A percentile compares a stretch with the other conserved stretches of the same genome.
These are phyloP conservation scores for Penicillium sp. DNA, from an alignment of 2,329 filamentous ascomycete species.

Conservation along the genomic window DNA sequence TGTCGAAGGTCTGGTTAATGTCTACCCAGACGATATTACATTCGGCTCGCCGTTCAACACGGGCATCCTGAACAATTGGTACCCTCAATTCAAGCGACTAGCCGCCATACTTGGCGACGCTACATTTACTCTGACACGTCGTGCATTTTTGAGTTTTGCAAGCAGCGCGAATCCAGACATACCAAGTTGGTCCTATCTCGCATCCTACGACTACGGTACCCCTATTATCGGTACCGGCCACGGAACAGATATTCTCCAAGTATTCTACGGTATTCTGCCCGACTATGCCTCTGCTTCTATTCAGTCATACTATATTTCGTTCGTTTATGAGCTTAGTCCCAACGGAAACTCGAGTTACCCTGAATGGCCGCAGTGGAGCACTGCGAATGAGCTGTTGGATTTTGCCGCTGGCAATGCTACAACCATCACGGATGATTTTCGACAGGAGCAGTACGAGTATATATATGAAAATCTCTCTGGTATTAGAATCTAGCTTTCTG, in stretches of 20 bases:
- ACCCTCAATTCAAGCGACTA: constrained; percentile 72
- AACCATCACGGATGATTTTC: constrained; percentile 49
- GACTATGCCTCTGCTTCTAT: constrained; percentile 50
- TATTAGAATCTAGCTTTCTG: background rate
- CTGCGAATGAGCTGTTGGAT: constrained; percentile 49
- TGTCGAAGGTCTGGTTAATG: constrained; percentile 55
- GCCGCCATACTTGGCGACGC: constrained; percentile 73
- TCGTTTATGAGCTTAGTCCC: constrained; percentile 67
- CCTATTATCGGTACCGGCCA: constrained; percentile 75
- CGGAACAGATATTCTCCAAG: constrained; percentile 56
- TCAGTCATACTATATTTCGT: constrained; percentile 68
- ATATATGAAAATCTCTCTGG: constrained; percentile 21
- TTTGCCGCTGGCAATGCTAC: constrained; percentile 38
- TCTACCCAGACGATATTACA: constrained; percentile 56
- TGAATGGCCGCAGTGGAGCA: constrained; percentile 55
- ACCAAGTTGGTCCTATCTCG: constrained; percentile 70
- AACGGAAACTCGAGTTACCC: constrained; percentile 50
- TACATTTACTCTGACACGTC: constrained; percentile 68
- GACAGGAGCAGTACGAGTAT: constrained; percentile 42
- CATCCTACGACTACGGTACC: constrained; percentile 67
- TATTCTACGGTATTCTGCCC: constrained; percentile 62
- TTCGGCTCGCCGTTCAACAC: constrained; percentile 71
- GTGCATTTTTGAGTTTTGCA: constrained; percentile 56
- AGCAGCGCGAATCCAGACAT: constrained; percentile 52
- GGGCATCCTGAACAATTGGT: constrained; percentile 63